Evolutionary conservation across 2,329 filamentous ascomycete genomes (phyloP).

Genomic region (Fusarium begoniae): DNA sequence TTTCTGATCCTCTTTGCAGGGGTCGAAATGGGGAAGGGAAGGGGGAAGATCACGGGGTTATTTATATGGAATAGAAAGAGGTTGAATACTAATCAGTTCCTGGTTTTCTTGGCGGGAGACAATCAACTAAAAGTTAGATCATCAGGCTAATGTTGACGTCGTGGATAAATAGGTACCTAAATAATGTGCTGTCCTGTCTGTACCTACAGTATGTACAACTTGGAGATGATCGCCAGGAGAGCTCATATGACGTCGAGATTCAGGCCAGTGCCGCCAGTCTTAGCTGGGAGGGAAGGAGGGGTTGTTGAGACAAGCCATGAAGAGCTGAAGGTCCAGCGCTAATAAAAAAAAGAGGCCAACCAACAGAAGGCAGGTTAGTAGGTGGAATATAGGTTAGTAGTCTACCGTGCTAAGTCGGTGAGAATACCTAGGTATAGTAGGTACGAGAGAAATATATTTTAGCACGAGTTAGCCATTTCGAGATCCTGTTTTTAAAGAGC

Average conservation of each 20-base stretch:
- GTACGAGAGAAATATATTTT: neutral
- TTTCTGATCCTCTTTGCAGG: constrained; percentile 6
- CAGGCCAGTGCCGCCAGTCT: neutral
- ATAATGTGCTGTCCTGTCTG: neutral
- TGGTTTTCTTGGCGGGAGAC: neutral
- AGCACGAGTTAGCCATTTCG: neutral
- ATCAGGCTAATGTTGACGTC: constrained; percentile 28
- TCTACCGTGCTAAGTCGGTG: neutral
- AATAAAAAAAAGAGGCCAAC: neutral
- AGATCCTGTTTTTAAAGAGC: neutral
- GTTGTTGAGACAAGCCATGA: constrained; percentile 27
- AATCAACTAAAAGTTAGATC: constrained; percentile 3
- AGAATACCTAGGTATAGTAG: neutral
- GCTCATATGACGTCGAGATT: constrained; percentile 27
- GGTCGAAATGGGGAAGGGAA: neutral
- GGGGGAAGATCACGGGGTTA: neutral
- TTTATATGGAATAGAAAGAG: neutral
- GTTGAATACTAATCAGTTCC: neutral
- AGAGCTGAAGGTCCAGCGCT: constrained; percentile 13
- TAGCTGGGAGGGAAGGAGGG: constrained; percentile 11
- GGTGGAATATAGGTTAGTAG: neutral
- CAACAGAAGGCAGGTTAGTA: neutral
- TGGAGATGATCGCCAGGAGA: constrained; percentile 25
- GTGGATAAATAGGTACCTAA: constrained; percentile 3
- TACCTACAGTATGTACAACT: neutral